Evolutionary conservation across 2,329 filamentous ascomycete species (phyloP).

Genomic region (Aspergillus flavus): DNA sequence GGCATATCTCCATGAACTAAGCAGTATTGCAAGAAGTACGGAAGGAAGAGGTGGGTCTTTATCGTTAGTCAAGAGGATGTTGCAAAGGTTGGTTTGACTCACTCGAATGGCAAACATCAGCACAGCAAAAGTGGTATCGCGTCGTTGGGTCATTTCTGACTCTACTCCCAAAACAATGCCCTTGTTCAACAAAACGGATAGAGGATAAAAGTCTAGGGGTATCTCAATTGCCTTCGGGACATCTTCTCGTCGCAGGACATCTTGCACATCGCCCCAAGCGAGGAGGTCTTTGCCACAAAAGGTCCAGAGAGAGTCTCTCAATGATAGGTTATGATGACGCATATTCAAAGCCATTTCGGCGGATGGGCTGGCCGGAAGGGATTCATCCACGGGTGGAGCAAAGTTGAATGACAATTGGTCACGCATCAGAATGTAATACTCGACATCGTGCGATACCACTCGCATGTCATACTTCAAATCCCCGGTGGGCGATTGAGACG

Average conservation of each 20-base stretch:
- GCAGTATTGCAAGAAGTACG: conserved; percentile 80
- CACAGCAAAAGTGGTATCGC: conserved; percentile 88
- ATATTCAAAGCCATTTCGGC: conserved; percentile 48
- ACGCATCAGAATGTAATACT: conserved; percentile 90
- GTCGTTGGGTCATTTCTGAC: conserved; percentile 87
- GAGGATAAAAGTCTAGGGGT: conserved; percentile 90
- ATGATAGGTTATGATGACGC: conserved; percentile 53
- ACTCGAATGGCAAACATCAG: conserved; percentile 86
- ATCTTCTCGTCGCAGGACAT: conserved; percentile 76
- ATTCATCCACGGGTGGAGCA: conserved; percentile 50
- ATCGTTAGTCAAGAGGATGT: conserved; percentile 11
- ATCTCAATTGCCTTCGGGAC: conserved; percentile 75
- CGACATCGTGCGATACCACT: conserved; percentile 91
- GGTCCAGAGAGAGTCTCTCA: conserved; percentile 89
- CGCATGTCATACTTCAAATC: conserved; percentile 98
- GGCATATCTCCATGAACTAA: conserved; percentile 74
- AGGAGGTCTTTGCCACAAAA: conserved; percentile 87
- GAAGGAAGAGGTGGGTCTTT: conserved; percentile 94
- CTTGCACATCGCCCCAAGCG: conserved; percentile 85
- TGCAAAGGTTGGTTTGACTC: conserved; percentile 38
- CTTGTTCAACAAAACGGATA: conserved; percentile 85
- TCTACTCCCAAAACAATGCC: conserved; percentile 90
- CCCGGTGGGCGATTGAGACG: conserved; percentile 77
- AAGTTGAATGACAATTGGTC: conserved; percentile 67
- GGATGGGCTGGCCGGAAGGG: conserved; percentile 52